Conservation (phyloP, 805 yeast genomes). For the Saturnispora bothae region DNA sequence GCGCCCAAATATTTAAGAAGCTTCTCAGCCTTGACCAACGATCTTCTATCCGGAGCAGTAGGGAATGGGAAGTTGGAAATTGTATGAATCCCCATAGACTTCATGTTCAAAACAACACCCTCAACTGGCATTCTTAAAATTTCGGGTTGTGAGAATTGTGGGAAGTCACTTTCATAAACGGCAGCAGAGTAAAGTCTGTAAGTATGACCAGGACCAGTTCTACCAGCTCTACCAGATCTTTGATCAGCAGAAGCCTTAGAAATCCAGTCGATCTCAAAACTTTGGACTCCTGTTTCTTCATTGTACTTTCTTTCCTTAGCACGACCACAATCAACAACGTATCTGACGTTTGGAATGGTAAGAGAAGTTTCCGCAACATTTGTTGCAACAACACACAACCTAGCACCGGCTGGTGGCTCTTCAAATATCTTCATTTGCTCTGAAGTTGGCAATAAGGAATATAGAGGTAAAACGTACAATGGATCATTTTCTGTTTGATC, state of each 20-base stretch:
- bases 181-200: conserved; percentile 91
- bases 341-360: conserved; percentile 90
- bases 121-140: conserved; percentile 93
- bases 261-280: conserved; percentile 84
- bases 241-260: conserved; percentile 95
- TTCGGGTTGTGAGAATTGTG: conserved; percentile 79
- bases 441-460: conserved; percentile 84
- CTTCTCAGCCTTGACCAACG: conserved; percentile 56
- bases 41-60: conserved; percentile 67
- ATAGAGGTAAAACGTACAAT: conserved; percentile 80
- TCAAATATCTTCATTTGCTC: conserved; percentile 92
- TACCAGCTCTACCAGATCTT: conserved; percentile 73
- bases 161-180: conserved; percentile 76
- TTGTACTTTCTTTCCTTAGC: conserved; percentile 80
- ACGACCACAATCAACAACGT: conserved; percentile 93
- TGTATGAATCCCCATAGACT: conserved; percentile 91
- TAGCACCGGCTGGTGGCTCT: conserved; percentile 71
- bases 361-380: conserved; percentile 96
- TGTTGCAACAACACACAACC: conserved; percentile 90
- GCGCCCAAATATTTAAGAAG: conserved; percentile 73
- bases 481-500: conserved; percentile 70
- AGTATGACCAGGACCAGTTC: conserved; percentile 98
- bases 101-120: conserved; percentile 91
- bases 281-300: conserved; percentile 81
- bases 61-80: conserved; percentile 89